Percentiles rank a stretch among this genome's conserved stretches.
Conservation (phyloP, 352 stramenopile species). For the Globisporangium heterothallicum region DNA sequence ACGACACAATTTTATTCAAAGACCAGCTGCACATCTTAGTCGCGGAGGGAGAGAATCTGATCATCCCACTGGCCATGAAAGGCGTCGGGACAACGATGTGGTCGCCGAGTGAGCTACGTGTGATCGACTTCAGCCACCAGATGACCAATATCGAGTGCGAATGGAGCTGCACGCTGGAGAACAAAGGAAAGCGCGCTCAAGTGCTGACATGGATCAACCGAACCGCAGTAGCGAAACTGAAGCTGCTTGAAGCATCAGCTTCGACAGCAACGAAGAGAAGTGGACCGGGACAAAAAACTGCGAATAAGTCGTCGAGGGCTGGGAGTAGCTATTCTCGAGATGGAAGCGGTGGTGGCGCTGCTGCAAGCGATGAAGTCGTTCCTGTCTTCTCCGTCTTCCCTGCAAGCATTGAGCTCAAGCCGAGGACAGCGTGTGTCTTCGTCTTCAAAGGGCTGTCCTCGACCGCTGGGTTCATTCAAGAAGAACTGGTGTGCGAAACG, state of each 20-base stretch:
- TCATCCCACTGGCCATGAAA: constrained; percentile 85
- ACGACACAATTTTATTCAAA: constrained; percentile 90
- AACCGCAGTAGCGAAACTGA: constrained; percentile 34
- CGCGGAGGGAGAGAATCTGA: constrained; percentile 86
- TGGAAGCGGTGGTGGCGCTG: constrained; percentile 1
- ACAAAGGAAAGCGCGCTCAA: constrained; percentile 91
- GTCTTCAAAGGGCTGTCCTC: constrained; percentile 86
- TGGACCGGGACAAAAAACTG: constrained; percentile 18
- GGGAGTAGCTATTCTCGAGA: constrained; percentile 4
- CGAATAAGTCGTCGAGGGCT: constrained; percentile 16
- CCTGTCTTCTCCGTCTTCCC: constrained; percentile 90
- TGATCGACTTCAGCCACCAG: constrained; percentile 90
- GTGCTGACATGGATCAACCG: constrained; percentile 91
- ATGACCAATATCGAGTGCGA: constrained; percentile 89
- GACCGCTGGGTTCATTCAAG: constrained; percentile 49
- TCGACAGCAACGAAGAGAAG: constrained; percentile 6
- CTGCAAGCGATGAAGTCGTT: constrained; percentile 23
- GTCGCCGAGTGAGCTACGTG: constrained; percentile 79
- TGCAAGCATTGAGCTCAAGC: constrained; percentile 89
- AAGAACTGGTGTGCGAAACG: constrained; percentile 89
- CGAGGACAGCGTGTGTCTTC: constrained; percentile 91
- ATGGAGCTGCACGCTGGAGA: constrained; percentile 92
- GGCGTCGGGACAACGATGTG: constrained; percentile 94
- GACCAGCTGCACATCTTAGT: constrained; percentile 94
- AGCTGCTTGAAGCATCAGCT: constrained; percentile 17